phyloP scores from a whole-genome alignment of 2,329 filamentous ascomycete species.

The Trichophyton verrucosum region DNA sequence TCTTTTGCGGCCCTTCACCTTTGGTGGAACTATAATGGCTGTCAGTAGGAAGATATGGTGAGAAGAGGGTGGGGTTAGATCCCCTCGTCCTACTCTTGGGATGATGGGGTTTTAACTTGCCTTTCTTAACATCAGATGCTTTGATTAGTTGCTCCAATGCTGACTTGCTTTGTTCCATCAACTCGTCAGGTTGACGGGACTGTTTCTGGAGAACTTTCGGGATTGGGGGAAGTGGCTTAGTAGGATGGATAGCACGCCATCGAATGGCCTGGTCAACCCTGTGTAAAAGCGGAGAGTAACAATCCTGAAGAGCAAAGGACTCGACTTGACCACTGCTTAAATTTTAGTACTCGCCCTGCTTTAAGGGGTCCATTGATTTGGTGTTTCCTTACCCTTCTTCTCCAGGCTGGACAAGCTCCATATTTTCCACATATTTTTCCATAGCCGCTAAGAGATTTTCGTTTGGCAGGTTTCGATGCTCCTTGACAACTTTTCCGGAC shows the following conservation, averaged over 20 bases:
- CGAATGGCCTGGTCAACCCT: constrained; percentile 77
- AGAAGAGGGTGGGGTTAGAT: neutral
- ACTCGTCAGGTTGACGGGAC: constrained; percentile 55
- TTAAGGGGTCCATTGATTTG: neutral
- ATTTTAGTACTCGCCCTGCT: constrained; percentile 9
- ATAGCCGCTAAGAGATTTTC: constrained; percentile 66
- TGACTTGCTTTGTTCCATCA: constrained; percentile 48
- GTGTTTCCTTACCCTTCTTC: constrained; percentile 52
- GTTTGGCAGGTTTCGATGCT: constrained; percentile 72
- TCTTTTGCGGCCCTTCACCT: constrained; percentile 58
- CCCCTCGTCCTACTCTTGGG: neutral
- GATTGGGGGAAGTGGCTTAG: constrained; percentile 49
- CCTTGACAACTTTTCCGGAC: constrained; percentile 64
- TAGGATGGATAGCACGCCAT: constrained; percentile 63
- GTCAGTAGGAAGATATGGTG: neutral
- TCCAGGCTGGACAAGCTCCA: constrained; percentile 69
- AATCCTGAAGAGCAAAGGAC: constrained; percentile 66
- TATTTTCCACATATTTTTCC: constrained; percentile 81
- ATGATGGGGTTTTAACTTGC: constrained; percentile 32
- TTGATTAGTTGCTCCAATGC: constrained; percentile 52
- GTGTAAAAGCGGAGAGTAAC: constrained; percentile 76
- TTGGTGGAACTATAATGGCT: constrained; percentile 53
- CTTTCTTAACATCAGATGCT: constrained; percentile 71
- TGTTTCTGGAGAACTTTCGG: constrained; percentile 58
- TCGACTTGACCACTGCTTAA: constrained; percentile 43